These are phyloP conservation scores for Fimicolochytrium jonesii DNA, from an alignment of 192 early-diverging fungal species.

Conservation along the genomic window DNA sequence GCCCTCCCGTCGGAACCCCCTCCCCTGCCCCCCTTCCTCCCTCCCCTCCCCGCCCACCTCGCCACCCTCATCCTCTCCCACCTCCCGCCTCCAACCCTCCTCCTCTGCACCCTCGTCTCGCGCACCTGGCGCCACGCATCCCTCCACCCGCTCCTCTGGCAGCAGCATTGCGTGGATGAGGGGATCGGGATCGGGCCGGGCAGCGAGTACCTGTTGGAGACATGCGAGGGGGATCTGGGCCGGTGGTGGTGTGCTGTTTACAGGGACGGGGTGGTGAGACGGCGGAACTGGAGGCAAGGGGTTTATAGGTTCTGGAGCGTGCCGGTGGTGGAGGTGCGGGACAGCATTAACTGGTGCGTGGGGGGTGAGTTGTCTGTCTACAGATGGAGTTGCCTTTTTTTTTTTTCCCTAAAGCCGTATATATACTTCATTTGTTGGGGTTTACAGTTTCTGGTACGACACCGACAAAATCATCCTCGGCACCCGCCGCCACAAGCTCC, in stretches of 20 bases:
- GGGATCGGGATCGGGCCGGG: background rate
- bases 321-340: constrained; percentile 23
- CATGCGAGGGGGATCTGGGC: background rate
- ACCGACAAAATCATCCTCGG: constrained; percentile 28
- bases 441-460: constrained; percentile 29
- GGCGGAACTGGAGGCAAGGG: constrained; percentile 19
- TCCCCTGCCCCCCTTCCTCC: background rate
- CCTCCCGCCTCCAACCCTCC: background rate
- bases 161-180: background rate
- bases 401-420: no score
- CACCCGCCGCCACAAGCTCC: constrained; percentile 25
- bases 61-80: background rate
- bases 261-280: background rate
- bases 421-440: no score
- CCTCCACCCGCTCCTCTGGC: background rate
- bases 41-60: constrained; percentile 1
- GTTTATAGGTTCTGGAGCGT: constrained; percentile 1
- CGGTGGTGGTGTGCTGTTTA: constrained; percentile 30
- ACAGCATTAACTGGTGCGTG: constrained; percentile 28
- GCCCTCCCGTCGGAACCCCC: no score
- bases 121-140: background rate
- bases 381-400: no score
- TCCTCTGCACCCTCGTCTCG: background rate
- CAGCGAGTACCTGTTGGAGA: background rate
- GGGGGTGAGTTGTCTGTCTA: background rate